Evolutionary conservation across 805 yeast species (phyloP).

Genomic region (Wickerhamiella hasegawae): DNA sequence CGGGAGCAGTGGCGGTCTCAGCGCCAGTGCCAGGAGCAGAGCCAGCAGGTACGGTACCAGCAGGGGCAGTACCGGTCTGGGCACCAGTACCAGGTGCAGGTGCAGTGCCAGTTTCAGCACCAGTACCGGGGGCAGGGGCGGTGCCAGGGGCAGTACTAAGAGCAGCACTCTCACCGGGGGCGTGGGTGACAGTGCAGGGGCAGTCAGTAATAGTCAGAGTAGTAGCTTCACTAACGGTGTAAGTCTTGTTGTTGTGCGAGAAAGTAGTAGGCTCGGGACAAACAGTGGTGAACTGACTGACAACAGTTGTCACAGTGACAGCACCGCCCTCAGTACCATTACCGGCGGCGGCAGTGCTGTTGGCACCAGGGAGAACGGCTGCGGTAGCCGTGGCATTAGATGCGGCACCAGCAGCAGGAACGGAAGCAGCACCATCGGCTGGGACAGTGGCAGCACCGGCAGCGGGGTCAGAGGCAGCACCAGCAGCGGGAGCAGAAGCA

Average conservation of each 20-base stretch:
- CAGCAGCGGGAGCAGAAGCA: too few relatives aligned
- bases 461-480: too few relatives aligned
- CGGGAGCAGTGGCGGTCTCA: neutral
- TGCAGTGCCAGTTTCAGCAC: neutral
- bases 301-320: conserved; percentile 19
- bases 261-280: conserved; percentile 54
- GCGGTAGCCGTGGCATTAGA: too few relatives aligned
- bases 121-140: neutral
- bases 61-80: too few relatives aligned
- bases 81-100: conserved; percentile 1
- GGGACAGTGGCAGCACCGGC: neutral
- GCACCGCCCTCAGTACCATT: conserved; percentile 13
- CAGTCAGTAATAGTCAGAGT: conserved; percentile 49
- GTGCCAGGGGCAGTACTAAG: conserved; percentile 1
- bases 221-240: conserved; percentile 55
- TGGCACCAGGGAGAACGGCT: neutral
- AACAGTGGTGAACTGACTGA: conserved; percentile 23
- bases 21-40: conserved; percentile 1
- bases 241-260: conserved; percentile 42
- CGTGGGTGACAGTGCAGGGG: conserved; percentile 10
- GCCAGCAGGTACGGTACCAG: neutral
- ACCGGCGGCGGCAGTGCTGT: neutral
- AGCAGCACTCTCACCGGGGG: too few relatives aligned
- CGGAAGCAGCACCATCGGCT: neutral
- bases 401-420: neutral